phyloP scores from a whole-genome alignment of 805 yeast genomes.

The Danielozyma ontarioensis region DNA sequence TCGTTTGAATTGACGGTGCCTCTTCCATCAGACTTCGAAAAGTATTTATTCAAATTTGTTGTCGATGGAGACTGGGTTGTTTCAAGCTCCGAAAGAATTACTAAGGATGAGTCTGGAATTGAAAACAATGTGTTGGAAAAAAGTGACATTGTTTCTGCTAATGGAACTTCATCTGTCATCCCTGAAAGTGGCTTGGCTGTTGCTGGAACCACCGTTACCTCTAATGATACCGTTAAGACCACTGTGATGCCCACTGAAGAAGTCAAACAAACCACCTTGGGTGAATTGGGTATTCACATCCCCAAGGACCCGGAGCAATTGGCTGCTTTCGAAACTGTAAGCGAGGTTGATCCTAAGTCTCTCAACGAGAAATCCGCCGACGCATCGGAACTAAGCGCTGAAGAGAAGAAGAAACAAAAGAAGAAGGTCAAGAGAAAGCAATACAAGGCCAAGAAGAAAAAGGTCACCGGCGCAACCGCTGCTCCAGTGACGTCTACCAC shows the following conservation, averaged over 20 bases:
- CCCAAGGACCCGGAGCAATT: conserved; percentile 63
- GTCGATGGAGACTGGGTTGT: conserved; percentile 68
- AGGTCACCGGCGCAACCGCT: conserved; percentile 15
- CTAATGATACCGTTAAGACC: conserved; percentile 14
- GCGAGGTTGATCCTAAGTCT: conserved; percentile 43
- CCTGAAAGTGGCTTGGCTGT: conserved; percentile 30
- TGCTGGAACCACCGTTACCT: conserved; percentile 42
- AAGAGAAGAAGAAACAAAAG: conserved; percentile 36
- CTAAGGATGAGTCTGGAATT: conserved; percentile 46
- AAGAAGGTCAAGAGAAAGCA: conserved; percentile 40
- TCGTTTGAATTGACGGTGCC: conserved; percentile 59
- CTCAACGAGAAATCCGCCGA: conserved; percentile 40
- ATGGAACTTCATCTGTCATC: conserved; percentile 17
- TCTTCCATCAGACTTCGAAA: conserved; percentile 32
- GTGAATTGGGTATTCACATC: conserved; percentile 72
- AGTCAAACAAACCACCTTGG: conserved; percentile 40
- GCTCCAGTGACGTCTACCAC: conserved; percentile 7
- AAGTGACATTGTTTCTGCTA: conserved; percentile 24
- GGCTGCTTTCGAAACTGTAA: conserved; percentile 56
- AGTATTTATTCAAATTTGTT: conserved; percentile 53
- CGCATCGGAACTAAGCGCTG: conserved; percentile 22
- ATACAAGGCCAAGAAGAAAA: conserved; percentile 39
- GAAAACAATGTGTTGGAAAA: conserved; percentile 45
- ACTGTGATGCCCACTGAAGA: conserved; percentile 46
- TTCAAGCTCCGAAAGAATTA: conserved; percentile 32